Evolutionary conservation across 2,329 filamentous ascomycete genomes (phyloP).

Genomic region (Fusarium mexicanum): DNA sequence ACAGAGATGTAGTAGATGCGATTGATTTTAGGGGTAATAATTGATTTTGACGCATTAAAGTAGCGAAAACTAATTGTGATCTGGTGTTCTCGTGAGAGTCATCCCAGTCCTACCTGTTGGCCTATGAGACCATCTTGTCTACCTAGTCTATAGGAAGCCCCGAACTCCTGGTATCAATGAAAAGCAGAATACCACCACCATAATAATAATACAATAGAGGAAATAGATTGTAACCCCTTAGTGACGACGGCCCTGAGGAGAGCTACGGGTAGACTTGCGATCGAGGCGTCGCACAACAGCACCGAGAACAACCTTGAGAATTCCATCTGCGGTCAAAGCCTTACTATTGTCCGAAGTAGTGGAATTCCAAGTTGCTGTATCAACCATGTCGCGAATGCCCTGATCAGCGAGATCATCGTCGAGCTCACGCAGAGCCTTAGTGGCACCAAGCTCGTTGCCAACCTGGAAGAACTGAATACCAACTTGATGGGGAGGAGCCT

Average conservation of each 20-base stretch:
- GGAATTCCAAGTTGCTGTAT: slow-evolving; percentile 81
- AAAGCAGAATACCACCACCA: slow-evolving; percentile 5
- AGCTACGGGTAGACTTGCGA: slow-evolving; percentile 34
- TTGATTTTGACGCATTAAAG: slow-evolving; percentile 2
- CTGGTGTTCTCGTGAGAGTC: slow-evolving; percentile 1
- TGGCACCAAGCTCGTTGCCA: slow-evolving; percentile 74
- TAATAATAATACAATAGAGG: slow-evolving; percentile 1
- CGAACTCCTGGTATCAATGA: slow-evolving; percentile 20
- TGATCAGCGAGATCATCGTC: slow-evolving; percentile 74
- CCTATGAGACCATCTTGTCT: neutral
- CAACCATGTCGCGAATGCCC: slow-evolving; percentile 85
- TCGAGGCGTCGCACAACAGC: slow-evolving; percentile 68
- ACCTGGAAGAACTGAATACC: slow-evolving; percentile 98
- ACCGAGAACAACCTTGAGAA: slow-evolving; percentile 86
- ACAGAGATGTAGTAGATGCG: slow-evolving; percentile 18
- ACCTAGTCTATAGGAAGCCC: neutral
- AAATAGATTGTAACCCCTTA: neutral
- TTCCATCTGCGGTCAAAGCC: slow-evolving; percentile 71
- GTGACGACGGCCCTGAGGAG: slow-evolving; percentile 13
- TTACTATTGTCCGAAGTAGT: slow-evolving; percentile 51
- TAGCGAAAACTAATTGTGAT: neutral
- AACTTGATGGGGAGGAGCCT: slow-evolving; percentile 82
- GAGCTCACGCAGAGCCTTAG: slow-evolving; percentile 72
- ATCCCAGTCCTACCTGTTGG: neutral
- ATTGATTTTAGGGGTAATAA: slow-evolving; percentile 14